Evolutionary conservation across 768 basidiomycete species (phyloP).

Genomic region (Tephrocybe sp.): DNA sequence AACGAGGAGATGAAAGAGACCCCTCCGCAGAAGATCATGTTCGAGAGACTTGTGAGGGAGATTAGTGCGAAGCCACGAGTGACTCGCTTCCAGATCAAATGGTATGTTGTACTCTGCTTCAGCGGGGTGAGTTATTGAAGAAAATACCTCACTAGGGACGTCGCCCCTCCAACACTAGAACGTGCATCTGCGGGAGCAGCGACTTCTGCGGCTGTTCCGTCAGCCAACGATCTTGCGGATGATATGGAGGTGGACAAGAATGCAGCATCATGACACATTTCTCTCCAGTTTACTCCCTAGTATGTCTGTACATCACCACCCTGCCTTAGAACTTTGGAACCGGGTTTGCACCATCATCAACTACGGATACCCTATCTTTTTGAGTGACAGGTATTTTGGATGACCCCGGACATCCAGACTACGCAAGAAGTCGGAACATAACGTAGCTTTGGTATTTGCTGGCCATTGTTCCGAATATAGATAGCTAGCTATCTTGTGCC

Average conservation of each 20-base stretch:
- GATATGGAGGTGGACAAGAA: slow-evolving; percentile 31
- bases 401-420: too few species aligned
- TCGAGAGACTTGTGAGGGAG: slow-evolving; percentile 82
- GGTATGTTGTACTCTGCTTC: slow-evolving; percentile 43
- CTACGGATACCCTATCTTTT: too few species aligned
- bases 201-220: slow-evolving; percentile 72
- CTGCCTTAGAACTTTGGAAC: not conserved
- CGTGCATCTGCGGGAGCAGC: slow-evolving; percentile 57
- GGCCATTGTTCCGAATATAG: too few species aligned
- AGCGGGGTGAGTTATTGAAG: not conserved
- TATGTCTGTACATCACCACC: not conserved
- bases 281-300: not conserved
- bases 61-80: slow-evolving; percentile 92
- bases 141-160: slow-evolving; percentile 50
- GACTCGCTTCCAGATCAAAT: slow-evolving; percentile 89
- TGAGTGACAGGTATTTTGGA: too few species aligned
- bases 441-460: too few species aligned
- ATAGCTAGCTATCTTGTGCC: too few species aligned
- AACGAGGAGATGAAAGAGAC: slow-evolving; percentile 86
- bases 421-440: too few species aligned
- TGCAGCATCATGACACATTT: slow-evolving; percentile 20
- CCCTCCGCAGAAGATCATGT: slow-evolving; percentile 66
- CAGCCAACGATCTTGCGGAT: slow-evolving; percentile 61
- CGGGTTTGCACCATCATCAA: too few species aligned
- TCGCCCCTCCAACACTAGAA: slow-evolving; percentile 48